phyloP scores from a whole-genome alignment of 2,329 filamentous ascomycete genomes.

The Fusarium nisikadoi region DNA sequence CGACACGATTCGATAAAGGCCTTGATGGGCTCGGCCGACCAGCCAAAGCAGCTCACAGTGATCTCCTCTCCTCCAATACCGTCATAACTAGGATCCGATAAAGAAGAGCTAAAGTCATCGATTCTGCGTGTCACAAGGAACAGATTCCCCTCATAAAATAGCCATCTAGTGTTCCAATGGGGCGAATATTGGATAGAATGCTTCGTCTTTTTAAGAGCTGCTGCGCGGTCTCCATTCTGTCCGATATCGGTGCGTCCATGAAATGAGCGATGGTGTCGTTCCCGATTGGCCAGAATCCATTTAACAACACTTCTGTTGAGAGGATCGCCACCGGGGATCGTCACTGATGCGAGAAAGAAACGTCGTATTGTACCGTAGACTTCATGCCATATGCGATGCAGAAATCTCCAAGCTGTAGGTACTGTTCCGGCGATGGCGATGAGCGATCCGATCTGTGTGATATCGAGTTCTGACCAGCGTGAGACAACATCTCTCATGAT shows the following conservation, averaged over 20 bases:
- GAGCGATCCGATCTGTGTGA: conserved; percentile 57
- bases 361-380: conserved; percentile 54
- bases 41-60: conserved; percentile 61
- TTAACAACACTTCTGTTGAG: conserved; percentile 58
- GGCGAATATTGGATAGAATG: conserved; percentile 57
- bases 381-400: conserved; percentile 51
- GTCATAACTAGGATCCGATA: conserved; percentile 57
- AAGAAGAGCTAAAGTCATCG: conserved; percentile 50
- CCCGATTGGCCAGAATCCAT: conserved; percentile 56
- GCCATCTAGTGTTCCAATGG: conserved; percentile 58
- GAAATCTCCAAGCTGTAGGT: conserved; percentile 53
- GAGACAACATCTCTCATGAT: conserved; percentile 52
- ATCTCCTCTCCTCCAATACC: conserved; percentile 59
- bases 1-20: conserved; percentile 58
- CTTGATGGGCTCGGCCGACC: conserved; percentile 61
- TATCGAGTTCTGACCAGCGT: conserved; percentile 57
- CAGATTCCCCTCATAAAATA: conserved; percentile 59
- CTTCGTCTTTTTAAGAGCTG: conserved; percentile 54
- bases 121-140: conserved; percentile 58
- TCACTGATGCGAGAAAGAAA: conserved; percentile 58
- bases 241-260: conserved; percentile 56
- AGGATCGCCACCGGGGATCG: conserved; percentile 56
- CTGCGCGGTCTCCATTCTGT: conserved; percentile 50
- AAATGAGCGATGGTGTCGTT: conserved; percentile 54
- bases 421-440: conserved; percentile 57